Evolutionary conservation across 2,329 filamentous ascomycete species (phyloP).

Genomic region (Cordyceps militaris): DNA sequence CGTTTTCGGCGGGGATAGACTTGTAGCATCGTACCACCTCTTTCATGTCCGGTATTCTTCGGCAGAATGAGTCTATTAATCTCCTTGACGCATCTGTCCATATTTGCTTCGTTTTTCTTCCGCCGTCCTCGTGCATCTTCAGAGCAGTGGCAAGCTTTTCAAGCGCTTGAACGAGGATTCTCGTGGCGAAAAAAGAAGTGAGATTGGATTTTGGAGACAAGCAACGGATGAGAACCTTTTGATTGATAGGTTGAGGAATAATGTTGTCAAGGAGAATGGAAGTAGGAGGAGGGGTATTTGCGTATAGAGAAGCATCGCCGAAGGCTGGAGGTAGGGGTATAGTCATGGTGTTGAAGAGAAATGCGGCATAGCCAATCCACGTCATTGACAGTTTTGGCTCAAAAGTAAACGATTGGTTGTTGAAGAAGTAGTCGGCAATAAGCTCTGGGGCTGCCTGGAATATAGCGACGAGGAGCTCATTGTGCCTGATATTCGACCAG

Average conservation of each 20-base stretch:
- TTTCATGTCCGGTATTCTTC: conserved; percentile 73
- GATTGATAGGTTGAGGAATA: conserved; percentile 72
- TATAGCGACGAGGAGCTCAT: conserved; percentile 71
- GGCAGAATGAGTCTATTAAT: conserved; percentile 67
- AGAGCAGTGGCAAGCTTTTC: conserved; percentile 66
- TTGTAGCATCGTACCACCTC: conserved; percentile 71
- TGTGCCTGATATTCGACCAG: conserved; percentile 74
- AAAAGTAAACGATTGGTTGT: conserved; percentile 72
- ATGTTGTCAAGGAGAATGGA: conserved; percentile 78
- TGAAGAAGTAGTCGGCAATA: conserved; percentile 78
- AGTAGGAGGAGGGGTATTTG: conserved; percentile 67
- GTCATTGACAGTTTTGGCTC: conserved; percentile 88
- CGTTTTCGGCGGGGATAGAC: conserved; percentile 57
- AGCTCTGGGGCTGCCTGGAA: conserved; percentile 80
- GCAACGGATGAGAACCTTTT: conserved; percentile 72
- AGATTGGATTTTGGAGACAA: conserved; percentile 71
- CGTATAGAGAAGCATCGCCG: conserved; percentile 55
- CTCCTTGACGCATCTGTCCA: conserved; percentile 66
- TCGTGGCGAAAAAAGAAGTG: conserved; percentile 75
- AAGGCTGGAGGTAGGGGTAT: conserved; percentile 67
- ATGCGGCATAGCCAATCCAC: conserved; percentile 90
- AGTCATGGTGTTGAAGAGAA: conserved; percentile 75
- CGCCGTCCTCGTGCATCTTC: conserved; percentile 48
- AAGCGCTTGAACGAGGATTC: conserved; percentile 70
- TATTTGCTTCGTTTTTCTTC: conserved; percentile 31